Evolutionary conservation across 2,329 filamentous ascomycete species (phyloP).

Genomic region (Aureobasidium lini): DNA sequence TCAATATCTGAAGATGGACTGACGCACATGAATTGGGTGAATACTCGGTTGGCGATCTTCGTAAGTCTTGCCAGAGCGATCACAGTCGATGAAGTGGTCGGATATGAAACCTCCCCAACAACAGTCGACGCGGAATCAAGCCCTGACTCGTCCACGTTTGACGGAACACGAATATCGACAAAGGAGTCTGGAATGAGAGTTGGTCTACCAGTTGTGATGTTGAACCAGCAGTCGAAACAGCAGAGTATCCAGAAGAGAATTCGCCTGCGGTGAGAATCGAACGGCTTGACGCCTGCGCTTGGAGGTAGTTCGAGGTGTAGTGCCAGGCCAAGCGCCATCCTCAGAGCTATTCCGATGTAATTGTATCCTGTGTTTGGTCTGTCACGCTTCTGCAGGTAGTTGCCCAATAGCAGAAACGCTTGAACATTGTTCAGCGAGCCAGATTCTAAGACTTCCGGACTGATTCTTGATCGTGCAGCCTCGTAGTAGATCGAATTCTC

Average conservation of each 20-base stretch:
- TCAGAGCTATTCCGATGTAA: conserved; percentile 39
- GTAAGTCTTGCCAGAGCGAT: conserved; percentile 18
- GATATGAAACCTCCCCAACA: conserved; percentile 14
- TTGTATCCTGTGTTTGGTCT: conserved; percentile 46
- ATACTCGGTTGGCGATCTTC: conserved; percentile 19
- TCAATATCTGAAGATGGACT: conserved; percentile 15
- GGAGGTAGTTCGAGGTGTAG: conserved; percentile 44
- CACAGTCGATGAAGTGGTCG: conserved; percentile 17
- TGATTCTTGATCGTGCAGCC: conserved; percentile 39
- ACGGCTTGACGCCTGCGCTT: conserved; percentile 28
- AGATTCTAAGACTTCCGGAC: conserved; percentile 41
- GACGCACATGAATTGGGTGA: conserved; percentile 16
- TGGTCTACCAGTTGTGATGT: conserved; percentile 44
- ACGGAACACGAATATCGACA: conserved; percentile 36
- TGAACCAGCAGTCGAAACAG: conserved; percentile 42
- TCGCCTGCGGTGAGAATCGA: conserved; percentile 27
- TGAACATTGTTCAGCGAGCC: conserved; percentile 45
- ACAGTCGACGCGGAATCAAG: conserved; percentile 13
- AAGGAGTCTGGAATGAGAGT: conserved; percentile 38
- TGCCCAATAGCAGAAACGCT: conserved; percentile 38
- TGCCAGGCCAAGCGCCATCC: conserved; percentile 44
- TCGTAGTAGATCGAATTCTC: conserved; percentile 37
- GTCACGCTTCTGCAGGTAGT: conserved; percentile 44
- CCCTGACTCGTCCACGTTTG: conserved; percentile 38
- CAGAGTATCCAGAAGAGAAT: conserved; percentile 32